phyloP scores from a whole-genome alignment of 257 asterid genomes.

The Rehmannia glutinosa region DNA sequence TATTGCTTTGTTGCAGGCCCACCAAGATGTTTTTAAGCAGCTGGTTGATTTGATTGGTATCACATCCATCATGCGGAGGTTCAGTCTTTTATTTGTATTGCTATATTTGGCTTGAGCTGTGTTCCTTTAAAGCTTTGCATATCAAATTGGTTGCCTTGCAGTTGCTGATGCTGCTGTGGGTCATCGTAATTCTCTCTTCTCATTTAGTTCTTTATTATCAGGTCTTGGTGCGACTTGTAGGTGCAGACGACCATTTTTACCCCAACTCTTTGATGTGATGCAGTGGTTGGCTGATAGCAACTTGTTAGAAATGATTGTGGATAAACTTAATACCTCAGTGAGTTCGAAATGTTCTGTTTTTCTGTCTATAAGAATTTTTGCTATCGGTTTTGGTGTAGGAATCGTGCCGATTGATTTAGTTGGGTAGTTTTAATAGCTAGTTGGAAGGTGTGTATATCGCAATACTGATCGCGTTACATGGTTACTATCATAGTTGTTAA shows the following conservation, averaged over 20 bases:
- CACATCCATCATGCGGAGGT: slow-evolving; percentile 99
- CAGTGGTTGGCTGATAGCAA: slow-evolving; percentile 95
- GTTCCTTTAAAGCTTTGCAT: background rate
- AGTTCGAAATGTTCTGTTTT: slow-evolving; percentile 29
- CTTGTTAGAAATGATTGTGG: slow-evolving; percentile 95
- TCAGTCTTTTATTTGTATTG: slow-evolving; percentile 19
- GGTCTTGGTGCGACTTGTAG: slow-evolving; percentile 95
- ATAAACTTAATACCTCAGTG: slow-evolving; percentile 75
- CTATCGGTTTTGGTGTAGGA: background rate
- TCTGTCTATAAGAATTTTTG: background rate
- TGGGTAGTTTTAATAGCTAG: slow-evolving; percentile 1
- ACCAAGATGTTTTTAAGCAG: slow-evolving; percentile 79
- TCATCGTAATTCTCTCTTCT: slow-evolving; percentile 29
- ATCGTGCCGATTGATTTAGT: background rate
- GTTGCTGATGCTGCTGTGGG: slow-evolving; percentile 13
- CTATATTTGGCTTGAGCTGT: slow-evolving; percentile 3
- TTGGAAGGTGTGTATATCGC: background rate
- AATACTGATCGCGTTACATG: background rate
- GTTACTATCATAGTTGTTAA: no score
- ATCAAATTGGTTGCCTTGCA: background rate
- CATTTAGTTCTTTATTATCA: slow-evolving; percentile 29
- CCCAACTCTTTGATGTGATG: slow-evolving; percentile 80
- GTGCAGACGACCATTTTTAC: slow-evolving; percentile 85
- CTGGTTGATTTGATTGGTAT: slow-evolving; percentile 98
- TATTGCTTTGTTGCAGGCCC: slow-evolving; percentile 46